phyloP scores from a whole-genome alignment of 148 eudicot genomes.

The Nyssa sinensis region DNA sequence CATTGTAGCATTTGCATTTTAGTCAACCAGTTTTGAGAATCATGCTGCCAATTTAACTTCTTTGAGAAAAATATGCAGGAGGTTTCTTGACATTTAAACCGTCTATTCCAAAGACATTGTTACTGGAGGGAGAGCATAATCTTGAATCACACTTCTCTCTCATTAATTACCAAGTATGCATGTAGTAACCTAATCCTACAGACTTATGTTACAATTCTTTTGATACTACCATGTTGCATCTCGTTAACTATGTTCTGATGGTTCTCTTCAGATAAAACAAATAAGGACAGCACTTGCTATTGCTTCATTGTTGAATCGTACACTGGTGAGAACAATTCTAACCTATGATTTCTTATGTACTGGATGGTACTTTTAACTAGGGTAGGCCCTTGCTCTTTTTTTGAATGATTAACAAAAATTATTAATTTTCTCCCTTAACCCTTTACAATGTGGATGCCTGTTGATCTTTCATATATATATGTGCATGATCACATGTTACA shows the following conservation, averaged over 20 bases:
- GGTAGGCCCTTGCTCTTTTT: not conserved
- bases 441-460: not conserved
- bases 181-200: constrained; percentile 11
- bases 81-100: constrained; percentile 88
- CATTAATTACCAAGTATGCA: constrained; percentile 78
- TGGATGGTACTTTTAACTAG: not conserved
- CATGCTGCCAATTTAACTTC: constrained; percentile 10
- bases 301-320: constrained; percentile 75
- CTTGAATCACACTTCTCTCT: constrained; percentile 79
- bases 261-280: constrained; percentile 71
- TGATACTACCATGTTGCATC: constrained; percentile 3
- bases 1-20: constrained; percentile 9
- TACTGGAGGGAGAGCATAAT: constrained; percentile 77
- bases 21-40: not conserved
- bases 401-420: not conserved
- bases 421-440: not conserved
- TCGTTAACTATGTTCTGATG: constrained; percentile 16
- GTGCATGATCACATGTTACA: not conserved
- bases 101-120: constrained; percentile 73
- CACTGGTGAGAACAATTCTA: constrained; percentile 64
- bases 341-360: not conserved
- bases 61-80: constrained; percentile 48
- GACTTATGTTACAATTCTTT: constrained; percentile 7
- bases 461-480: not conserved
- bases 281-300: constrained; percentile 94